These are phyloP conservation scores for Cryptococcus sp. DNA, from an alignment of 1,284 basidiomycete genomes.

Conservation along the genomic window DNA sequence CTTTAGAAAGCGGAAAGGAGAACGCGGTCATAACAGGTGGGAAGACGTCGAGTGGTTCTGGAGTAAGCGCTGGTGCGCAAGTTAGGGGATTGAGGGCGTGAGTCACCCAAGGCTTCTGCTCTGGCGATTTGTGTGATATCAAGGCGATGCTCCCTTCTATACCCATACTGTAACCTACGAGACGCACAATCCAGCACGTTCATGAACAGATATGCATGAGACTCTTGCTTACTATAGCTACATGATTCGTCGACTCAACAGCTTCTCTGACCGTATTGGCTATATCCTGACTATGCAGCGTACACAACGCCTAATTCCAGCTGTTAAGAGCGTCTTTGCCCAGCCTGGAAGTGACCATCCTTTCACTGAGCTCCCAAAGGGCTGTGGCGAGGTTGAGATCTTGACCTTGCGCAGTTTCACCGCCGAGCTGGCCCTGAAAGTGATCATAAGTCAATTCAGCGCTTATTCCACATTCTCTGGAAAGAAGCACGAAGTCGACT, in stretches of 20 bases:
- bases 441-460: background rate
- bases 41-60: conserved; percentile 16
- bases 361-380: conserved; percentile 77
- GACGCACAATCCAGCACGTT: too few relatives aligned
- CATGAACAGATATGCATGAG: too few relatives aligned
- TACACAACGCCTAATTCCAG: conserved; percentile 23
- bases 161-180: too few relatives aligned
- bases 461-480: background rate
- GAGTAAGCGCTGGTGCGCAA: background rate
- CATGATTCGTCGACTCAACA: too few relatives aligned
- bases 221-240: too few relatives aligned
- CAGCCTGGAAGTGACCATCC: conserved; percentile 93
- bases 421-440: conserved; percentile 38
- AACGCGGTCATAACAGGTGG: conserved; percentile 10
- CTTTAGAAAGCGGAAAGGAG: conserved; percentile 14
- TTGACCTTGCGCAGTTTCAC: conserved; percentile 50
- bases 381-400: conserved; percentile 52
- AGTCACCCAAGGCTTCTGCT: background rate
- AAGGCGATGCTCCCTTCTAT: too few relatives aligned
- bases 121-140: too few relatives aligned
- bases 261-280: too few relatives aligned
- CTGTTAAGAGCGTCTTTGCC: conserved; percentile 65
- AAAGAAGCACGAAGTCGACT: too few relatives aligned
- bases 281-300: too few relatives aligned
- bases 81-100: conserved; percentile 1